Base-by-base conservation (phyloP, 176 grass and related monocot genomes). In the Cenchrus purpureus region DNA sequence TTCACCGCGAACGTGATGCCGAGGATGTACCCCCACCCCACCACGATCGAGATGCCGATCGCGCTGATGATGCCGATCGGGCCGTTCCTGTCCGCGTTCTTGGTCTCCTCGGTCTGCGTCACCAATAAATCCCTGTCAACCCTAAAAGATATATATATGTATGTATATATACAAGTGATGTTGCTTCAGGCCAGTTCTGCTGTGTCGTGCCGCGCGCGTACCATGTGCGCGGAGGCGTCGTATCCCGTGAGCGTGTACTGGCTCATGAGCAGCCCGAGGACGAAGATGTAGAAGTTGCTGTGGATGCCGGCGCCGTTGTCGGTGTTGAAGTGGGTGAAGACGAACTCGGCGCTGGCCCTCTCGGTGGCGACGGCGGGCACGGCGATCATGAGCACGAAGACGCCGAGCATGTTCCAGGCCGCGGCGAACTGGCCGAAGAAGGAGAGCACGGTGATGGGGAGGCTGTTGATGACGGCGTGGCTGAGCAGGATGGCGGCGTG, bases 171-270 rank as follows among this genome's bases (percentile, higher is more conserved):
- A 8, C 55, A 20, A n/a, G 12, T 77, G 14, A 20, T 65, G 9
- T 29, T 32, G 6, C 74, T 76, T 12, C 19, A 60, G 16, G 43
- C 37, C 37, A 40, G 37, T 6, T 77, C 7, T 53, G 9, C 17
- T 1, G 45, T 46, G 45, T 46, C 3, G 40, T 59, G 4, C 19
- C 19, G 37, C 37, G 37, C 37, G 37, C 37, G 9, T 91, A 94
- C 96, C 97, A 99, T 91, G 78, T 96, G 91, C 4, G 93, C 97
- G 3, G 93, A 99, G 9, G 93, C 93, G 57, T 99, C 97, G 71
- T 99, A 99, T 71, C 97, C 97, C 2, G 70, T 64, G 25, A 99
- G 83, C 7, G 91, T 92, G 78, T 96, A 99, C 84, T 94, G 94
- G 90, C 93, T 99, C 97, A 96, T 96, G 49, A 99, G 68, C 45